Evolutionary conservation across 2,329 filamentous ascomycete genomes (phyloP), one percentile per base, ranked within the genome.

Genomic region (Scytalidium lignicola): DNA sequence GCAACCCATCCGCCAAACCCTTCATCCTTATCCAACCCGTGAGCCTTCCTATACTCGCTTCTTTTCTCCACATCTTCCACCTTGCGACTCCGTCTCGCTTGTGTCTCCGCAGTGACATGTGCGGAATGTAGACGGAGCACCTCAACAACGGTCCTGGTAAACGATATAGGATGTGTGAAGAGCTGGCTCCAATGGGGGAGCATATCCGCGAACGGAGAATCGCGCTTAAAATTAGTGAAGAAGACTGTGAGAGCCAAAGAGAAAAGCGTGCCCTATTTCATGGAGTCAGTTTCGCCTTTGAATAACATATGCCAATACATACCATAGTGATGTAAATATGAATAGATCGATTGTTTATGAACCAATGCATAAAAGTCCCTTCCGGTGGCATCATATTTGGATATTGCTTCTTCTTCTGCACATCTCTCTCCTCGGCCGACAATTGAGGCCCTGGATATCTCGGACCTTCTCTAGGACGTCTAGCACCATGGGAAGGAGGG

Each of bases 61-160:
- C 92, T 79, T 80, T 96, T 96, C 67, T 85, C 80, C 22, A 93
- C 85, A 70, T 99, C 93, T 58, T 96, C 90, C 49, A 90, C 76
- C 57, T 83, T 83, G 62, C 78, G 78, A 61, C 82, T 80, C 48
- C 91, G 80, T 70, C 83, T 82, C 68, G 91, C 88, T 46, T 78
- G 75, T 22, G 86, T 86, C 62, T 83, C 72, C 55, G 79, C 74
- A 23, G 83, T 85, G 56, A 80, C 80, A 66, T 91, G 85, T 59
- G 83, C 78, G 57, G 87, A 79, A 64, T 95, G 86, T 72, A 95
- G 77, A 52, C 80, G 76, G 62, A 92, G 80, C 49, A 96, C 88
- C 51, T 88, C 78, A 54, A 85, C 62, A 62, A 84, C 84, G 50
- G 83, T 80, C 20, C 74, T 69, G 29, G 85, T 62, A 57, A 85